Conservation (phyloP, 257 asterid genomes). For the Leptodermis oblonga region DNA sequence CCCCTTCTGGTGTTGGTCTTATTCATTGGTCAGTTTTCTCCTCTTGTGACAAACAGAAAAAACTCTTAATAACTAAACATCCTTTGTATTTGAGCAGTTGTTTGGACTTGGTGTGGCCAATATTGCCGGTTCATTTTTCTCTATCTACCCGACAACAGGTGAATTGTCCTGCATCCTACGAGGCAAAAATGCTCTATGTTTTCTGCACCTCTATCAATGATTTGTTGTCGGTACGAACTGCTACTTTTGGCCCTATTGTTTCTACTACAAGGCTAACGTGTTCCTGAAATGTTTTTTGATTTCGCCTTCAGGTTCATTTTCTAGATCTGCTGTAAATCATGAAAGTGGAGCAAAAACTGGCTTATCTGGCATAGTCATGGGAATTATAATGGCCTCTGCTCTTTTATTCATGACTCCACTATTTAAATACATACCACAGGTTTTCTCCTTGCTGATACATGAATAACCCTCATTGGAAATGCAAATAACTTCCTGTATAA, state of each 20-base stretch:
- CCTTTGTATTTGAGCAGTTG: conserved; percentile 50
- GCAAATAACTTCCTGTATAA: not conserved
- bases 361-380: conserved; percentile 88
- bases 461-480: not conserved
- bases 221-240: conserved; percentile 12
- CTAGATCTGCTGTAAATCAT: conserved; percentile 98
- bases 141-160: conserved; percentile 94
- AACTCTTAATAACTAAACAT: conserved; percentile 1
- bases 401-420: conserved; percentile 89
- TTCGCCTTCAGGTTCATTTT: conserved; percentile 73
- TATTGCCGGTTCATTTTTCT: conserved; percentile 90
- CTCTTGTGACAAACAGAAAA: not conserved
- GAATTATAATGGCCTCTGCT: conserved; percentile 90
- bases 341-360: conserved; percentile 99
- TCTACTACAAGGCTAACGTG: conserved; percentile 12
- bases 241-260: conserved; percentile 13
- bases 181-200: conserved; percentile 11
- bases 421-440: conserved; percentile 97
- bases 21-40: not conserved
- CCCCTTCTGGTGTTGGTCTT: not conserved
- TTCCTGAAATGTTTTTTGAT: conserved; percentile 30
- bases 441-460: conserved; percentile 24
- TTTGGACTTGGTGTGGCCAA: conserved; percentile 99
- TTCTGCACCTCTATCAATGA: conserved; percentile 12
- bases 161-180: conserved; percentile 29